Evolutionary conservation across 192 early-diverging fungal genomes (phyloP), one percentile per base, ranked within the genome.

Genomic region (Backusella luteola): DNA sequence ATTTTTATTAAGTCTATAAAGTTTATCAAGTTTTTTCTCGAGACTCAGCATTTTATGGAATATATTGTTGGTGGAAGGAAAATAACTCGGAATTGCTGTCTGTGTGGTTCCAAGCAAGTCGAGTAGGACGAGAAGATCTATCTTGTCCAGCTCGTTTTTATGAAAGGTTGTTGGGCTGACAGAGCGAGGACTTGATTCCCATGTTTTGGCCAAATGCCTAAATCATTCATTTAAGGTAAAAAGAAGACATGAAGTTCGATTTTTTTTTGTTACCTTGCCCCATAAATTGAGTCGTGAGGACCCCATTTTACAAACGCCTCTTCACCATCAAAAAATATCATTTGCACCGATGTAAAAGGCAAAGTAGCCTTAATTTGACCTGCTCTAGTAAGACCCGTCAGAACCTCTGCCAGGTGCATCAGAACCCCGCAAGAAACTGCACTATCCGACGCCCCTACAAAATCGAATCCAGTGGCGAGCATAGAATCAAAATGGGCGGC

Each of bases 311-410:
- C 75, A 80, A 96, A 96, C 5, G 97, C 95, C 80, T 99, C 97
- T 73, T 99, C 97, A 49, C 97, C 96, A 79, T 99, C 96, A 81
- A 99, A 97, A 78, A 99, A 99, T 32, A 99, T 87, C 19, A 99
- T 67, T 81, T 99, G 96, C 67, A 99, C 46, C 6, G 70, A 63
- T 29, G 3, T 12, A 3, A n/a, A 63, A 42, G 0, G 87, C 86
- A 41, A 75, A 29, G 70, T 83, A 69, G 66, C 34, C 17, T 32
- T 41, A 9, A 35, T 19, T 11, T 44, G 66, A 4, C 11, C 4
- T 42, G 12, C 29, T 63, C 79, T 79, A 29, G 67, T 75, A 70
- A 89, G 46, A 26, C 14, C 66, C 67, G 94, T 89, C 52, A 99
- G 86, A 1, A 86, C 87, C 11, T 76, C 77, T 8, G 95, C 96